phyloP scores from a whole-genome alignment of 352 stramenopile genomes.

The Globisporangium ultimum region DNA sequence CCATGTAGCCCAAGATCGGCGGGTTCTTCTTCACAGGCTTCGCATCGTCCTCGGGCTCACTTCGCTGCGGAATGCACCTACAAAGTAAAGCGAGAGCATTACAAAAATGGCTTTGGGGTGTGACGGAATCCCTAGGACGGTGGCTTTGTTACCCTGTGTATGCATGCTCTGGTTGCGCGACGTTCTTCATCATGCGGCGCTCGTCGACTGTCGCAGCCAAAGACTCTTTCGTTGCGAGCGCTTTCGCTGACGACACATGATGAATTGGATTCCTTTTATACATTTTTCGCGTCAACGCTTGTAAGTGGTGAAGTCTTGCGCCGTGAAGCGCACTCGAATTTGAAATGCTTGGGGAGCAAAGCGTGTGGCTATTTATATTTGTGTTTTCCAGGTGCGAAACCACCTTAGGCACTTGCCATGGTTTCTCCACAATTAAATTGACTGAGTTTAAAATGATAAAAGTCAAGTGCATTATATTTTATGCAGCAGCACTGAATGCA shows the following conservation, averaged over 20 bases:
- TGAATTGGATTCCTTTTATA: constrained; percentile 11
- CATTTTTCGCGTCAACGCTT: too few relatives aligned
- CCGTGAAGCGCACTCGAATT: too few relatives aligned
- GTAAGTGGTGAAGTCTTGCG: too few relatives aligned
- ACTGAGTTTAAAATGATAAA: too few relatives aligned
- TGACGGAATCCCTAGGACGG: constrained; percentile 12
- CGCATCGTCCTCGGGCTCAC: constrained; percentile 19
- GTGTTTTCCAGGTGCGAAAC: too few relatives aligned
- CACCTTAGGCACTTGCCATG: too few relatives aligned
- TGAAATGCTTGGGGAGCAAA: too few relatives aligned
- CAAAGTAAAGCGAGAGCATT: not conserved
- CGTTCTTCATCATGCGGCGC: constrained; percentile 63
- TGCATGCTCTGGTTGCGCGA: constrained; percentile 57
- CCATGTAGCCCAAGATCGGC: constrained; percentile 62
- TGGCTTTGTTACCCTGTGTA: constrained; percentile 50
- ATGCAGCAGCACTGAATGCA: too few relatives aligned
- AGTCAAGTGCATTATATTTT: too few relatives aligned
- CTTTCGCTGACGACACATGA: constrained; percentile 5
- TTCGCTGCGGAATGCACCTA: constrained; percentile 26
- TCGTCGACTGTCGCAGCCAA: constrained; percentile 42
- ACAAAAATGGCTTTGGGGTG: constrained; percentile 1
- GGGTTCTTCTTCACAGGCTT: constrained; percentile 19
- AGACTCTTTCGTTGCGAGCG: constrained; percentile 21
- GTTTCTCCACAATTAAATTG: too few relatives aligned
- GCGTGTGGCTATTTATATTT: too few relatives aligned